phyloP scores from a whole-genome alignment of 1,284 basidiomycete species.

The Porogramme epimiltina region DNA sequence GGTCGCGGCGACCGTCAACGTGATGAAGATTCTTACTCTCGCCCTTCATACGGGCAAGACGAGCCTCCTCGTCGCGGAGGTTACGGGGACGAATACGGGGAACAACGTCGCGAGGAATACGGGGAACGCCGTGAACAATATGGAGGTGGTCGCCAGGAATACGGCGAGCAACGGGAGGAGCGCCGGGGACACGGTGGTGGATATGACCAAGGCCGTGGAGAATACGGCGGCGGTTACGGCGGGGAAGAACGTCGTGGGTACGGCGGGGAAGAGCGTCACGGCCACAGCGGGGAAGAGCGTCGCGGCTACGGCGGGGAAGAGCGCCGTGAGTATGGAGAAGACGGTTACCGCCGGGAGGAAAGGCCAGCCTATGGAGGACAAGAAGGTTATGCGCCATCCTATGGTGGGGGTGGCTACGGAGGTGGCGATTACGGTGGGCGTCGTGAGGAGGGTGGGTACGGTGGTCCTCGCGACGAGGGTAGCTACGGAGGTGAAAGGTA shows the following conservation, averaged over 20 bases:
- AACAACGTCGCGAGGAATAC: constrained; percentile 9
- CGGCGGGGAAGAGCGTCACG: background rate
- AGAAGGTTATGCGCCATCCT: constrained; percentile 15
- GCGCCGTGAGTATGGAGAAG: background rate
- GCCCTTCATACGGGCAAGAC: constrained; percentile 11
- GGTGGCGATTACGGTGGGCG: constrained; percentile 5
- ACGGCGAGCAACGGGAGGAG: background rate
- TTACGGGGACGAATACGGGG: constrained; percentile 9
- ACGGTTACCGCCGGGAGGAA: background rate
- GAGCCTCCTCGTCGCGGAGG: constrained; percentile 10
- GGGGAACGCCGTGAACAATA: constrained; percentile 12
- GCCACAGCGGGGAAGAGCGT: background rate
- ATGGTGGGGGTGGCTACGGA: constrained; percentile 2
- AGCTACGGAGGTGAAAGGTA: constrained; percentile 6
- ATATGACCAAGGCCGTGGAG: background rate
- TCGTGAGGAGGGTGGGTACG: constrained; percentile 2
- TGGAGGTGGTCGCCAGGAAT: too few species aligned
- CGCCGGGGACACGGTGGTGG: background rate
- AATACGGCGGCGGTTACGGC: too few species aligned
- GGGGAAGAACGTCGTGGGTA: background rate
- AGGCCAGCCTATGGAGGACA: background rate
- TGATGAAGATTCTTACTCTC: constrained; percentile 7
- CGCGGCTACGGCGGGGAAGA: background rate
- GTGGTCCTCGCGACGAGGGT: constrained; percentile 7
- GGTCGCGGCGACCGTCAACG: background rate